phyloP scores from a whole-genome alignment of 1,284 basidiomycete genomes.

The Ustilago loliicola region DNA sequence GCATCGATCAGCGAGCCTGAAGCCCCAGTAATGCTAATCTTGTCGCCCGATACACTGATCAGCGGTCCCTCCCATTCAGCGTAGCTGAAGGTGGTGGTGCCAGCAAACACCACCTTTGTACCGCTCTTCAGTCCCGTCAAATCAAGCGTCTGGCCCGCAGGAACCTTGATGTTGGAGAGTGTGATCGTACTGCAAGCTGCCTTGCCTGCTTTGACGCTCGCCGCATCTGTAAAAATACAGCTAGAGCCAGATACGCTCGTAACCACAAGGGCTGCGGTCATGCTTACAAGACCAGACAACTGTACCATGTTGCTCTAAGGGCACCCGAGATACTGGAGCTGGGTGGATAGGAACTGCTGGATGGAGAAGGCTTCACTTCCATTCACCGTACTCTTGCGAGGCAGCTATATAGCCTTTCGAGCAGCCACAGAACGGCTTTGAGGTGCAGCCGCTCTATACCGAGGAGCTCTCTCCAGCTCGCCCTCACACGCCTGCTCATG shows the following conservation, averaged over 20 bases:
- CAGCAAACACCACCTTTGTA: conserved; percentile 32
- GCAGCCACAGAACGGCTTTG: neutral
- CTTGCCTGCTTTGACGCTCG: conserved; percentile 23
- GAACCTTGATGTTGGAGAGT: conserved; percentile 39
- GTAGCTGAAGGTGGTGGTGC: conserved; percentile 46
- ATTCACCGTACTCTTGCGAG: neutral
- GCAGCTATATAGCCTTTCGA: neutral
- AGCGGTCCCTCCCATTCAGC: conserved; percentile 40
- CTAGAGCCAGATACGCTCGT: neutral
- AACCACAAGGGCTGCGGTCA: neutral
- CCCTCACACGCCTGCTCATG: neutral
- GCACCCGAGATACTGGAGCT: neutral
- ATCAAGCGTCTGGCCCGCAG: conserved; percentile 40
- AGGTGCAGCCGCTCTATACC: neutral
- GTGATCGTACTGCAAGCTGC: conserved; percentile 35
- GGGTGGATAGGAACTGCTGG: neutral
- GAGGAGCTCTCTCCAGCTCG: neutral
- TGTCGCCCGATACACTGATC: conserved; percentile 21
- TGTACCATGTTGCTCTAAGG: neutral
- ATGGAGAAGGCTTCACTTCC: neutral
- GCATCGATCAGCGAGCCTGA: conserved; percentile 18
- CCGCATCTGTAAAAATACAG: conserved; percentile 34
- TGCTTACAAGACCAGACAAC: neutral
- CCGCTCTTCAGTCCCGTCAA: conserved; percentile 24
- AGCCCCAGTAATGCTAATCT: conserved; percentile 23